A percentile compares a stretch with the other conserved stretches of the same genome.
Conservation (phyloP, 345 rosid species). For the Populus simonii region DNA sequence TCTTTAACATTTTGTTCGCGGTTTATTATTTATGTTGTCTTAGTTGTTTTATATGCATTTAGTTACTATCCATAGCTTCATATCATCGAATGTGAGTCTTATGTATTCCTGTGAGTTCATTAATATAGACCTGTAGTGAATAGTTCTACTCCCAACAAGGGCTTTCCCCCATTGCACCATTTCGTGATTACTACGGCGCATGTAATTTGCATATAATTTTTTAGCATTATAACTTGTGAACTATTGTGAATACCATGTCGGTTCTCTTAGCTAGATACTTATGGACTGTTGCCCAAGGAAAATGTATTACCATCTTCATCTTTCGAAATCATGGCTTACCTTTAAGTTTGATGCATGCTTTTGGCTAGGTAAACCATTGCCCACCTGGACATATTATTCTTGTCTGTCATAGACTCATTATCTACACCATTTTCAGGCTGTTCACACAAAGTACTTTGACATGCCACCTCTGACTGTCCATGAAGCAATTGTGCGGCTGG, state of each 20-base stretch:
- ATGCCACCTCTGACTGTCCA: constrained; percentile 82
- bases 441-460: constrained; percentile 82
- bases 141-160: neutral
- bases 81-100: neutral
- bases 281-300: too few species aligned
- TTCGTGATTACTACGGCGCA: neutral
- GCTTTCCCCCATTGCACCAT: neutral
- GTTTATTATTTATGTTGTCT: neutral
- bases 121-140: neutral
- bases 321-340: neutral
- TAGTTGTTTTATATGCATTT: neutral
- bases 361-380: too few species aligned
- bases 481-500: constrained; percentile 92
- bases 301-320: too few species aligned
- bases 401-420: neutral
- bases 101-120: too few species aligned
- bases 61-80: neutral
- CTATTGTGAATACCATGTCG: neutral
- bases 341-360: too few species aligned
- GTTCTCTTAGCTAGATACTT: neutral
- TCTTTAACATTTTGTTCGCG: neutral
- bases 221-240: neutral
- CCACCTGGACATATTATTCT: neutral
- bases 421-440: constrained; percentile 42
- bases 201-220: neutral